Evolutionary conservation across 2,329 filamentous ascomycete species (phyloP).

Genomic region (Trichoderma arundinaceum): DNA sequence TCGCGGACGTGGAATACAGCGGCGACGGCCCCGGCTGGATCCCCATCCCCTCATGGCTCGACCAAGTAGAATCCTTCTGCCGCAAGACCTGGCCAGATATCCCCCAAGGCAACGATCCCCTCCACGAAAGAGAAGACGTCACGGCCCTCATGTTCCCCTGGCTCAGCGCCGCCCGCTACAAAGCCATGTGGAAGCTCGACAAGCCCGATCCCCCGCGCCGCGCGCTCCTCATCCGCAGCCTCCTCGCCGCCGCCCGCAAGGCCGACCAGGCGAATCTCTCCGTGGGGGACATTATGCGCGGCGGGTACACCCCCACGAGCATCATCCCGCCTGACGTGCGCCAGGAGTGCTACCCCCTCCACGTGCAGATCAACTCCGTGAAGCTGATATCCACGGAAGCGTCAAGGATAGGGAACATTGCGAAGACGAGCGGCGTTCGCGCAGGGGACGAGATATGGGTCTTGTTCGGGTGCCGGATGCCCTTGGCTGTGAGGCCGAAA

Average conservation of each 20-base stretch:
- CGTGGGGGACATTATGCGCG: not conserved
- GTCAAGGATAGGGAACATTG: not conserved
- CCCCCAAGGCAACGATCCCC: not conserved
- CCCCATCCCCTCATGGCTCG: constrained; percentile 3
- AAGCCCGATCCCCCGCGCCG: not conserved
- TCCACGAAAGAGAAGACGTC: not conserved
- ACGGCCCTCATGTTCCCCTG: not conserved
- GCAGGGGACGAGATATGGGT: constrained; percentile 2
- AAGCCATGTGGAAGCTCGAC: constrained; percentile 2
- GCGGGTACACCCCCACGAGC: not conserved
- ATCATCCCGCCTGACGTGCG: not conserved
- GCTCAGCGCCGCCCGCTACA: not conserved
- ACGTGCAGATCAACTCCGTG: not conserved
- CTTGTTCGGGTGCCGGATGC: constrained; percentile 4
- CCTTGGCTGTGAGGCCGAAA: not conserved
- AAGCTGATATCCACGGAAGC: not conserved
- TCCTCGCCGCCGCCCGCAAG: not conserved
- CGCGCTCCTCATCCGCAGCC: not conserved
- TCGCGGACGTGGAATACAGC: too few relatives aligned
- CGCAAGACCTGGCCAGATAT: not conserved
- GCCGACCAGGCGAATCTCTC: not conserved
- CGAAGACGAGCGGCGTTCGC: not conserved
- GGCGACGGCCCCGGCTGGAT: not conserved
- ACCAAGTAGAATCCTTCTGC: constrained; percentile 2
- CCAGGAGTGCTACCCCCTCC: not conserved